Conservation (phyloP, 805 yeast species). For the Danielozyma ontarioensis region DNA sequence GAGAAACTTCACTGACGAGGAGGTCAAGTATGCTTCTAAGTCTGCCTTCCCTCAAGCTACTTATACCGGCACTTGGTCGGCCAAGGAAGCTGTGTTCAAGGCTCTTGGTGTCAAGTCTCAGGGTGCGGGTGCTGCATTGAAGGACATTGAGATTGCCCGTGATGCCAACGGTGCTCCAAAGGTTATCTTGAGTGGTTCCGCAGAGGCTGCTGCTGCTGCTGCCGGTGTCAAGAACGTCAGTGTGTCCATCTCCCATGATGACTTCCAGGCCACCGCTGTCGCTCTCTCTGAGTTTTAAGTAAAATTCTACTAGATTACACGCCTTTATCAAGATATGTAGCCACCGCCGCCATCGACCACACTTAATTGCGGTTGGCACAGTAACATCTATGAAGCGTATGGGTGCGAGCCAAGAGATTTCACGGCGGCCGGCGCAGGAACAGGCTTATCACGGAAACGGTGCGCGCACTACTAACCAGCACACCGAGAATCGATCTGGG, state of each 20-base stretch:
- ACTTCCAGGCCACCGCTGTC: constrained; percentile 95
- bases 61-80: constrained; percentile 98
- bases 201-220: constrained; percentile 63
- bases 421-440: too few relatives aligned
- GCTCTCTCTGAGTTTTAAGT: constrained; percentile 62
- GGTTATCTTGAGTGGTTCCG: constrained; percentile 73
- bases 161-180: constrained; percentile 74
- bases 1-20: constrained; percentile 83
- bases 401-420: too few relatives aligned
- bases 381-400: too few relatives aligned
- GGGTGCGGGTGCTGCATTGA: constrained; percentile 94
- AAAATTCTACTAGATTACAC: too few relatives aligned
- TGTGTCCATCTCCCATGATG: constrained; percentile 95
- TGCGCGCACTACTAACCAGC: too few relatives aligned
- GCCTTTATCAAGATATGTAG: too few relatives aligned
- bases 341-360: too few relatives aligned
- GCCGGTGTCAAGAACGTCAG: constrained; percentile 68
- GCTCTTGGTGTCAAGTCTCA: constrained; percentile 81
- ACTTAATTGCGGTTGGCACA: too few relatives aligned
- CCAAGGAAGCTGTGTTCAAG: constrained; percentile 98
- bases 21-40: constrained; percentile 68
- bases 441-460: too few relatives aligned
- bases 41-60: constrained; percentile 84
- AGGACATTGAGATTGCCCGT: constrained; percentile 83
- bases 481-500: too few relatives aligned